Base-by-base conservation (phyloP, 208 protist species). In the Trypanosoma lewisi region DNA sequence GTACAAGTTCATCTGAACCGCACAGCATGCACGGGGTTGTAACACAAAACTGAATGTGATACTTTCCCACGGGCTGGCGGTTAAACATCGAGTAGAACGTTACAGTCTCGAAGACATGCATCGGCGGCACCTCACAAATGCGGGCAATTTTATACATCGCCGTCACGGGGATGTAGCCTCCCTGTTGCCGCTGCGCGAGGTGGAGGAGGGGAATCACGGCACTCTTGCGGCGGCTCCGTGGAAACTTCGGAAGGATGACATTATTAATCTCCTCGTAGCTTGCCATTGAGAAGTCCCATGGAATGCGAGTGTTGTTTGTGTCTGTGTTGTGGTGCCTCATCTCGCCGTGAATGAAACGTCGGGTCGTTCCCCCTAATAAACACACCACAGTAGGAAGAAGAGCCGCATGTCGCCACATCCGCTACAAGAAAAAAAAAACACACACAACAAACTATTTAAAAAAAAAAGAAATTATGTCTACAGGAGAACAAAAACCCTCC, bases 11-110 rank as follows among this genome's bases (percentile, higher is more conserved):
- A 63, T 97, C 94, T 30, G 47, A 78, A 47, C 94, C 94, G 60
- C 85, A 90, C 36, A 97, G 64, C 94, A 97, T 96, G 77, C 94
- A 97, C 27, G 91, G 91, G 1, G 94, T 97, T 47, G 94, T 97
- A 52, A 92, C 79, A 70, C 94, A 97, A 70, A 97, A 94, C 77
- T 97, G 92, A 0, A 97, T 82, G 83, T 97, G 91, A 71, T 96
- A 97, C 72, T 96, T 96, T 30, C 94, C 94, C 2, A 97, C 87
- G 3, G 94, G 94, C 39, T 94, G 83, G n/a, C 89, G 87, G 70
- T 97, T 97, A 73, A 94, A 96, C 94, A 97, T 97, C n/a, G 88
- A 88, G 78, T 97, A 97, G 65, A 97, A 97, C 8, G 94, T 96
- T 9, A 94, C 91, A 4, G 81, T 89, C 58, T 97, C 87, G 68